phyloP scores from a whole-genome alignment of 331 rosid genomes.

The Rosa hybrid region DNA sequence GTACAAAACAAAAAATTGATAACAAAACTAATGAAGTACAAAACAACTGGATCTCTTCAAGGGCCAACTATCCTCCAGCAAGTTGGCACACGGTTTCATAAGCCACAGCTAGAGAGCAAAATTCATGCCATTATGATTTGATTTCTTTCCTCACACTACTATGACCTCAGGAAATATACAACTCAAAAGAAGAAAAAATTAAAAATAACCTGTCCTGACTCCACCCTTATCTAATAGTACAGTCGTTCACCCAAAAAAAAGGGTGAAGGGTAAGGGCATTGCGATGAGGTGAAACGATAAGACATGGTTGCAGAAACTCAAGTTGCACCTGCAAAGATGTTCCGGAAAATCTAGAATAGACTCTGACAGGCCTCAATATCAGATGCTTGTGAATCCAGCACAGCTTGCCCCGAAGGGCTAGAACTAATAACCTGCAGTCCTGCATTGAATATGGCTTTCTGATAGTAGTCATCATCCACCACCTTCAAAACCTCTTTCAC shows the following conservation, averaged over 20 bases:
- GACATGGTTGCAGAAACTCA: constrained; percentile 36
- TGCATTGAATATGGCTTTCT: constrained; percentile 55
- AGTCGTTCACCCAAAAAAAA: constrained; percentile 40
- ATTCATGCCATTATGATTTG: constrained; percentile 63
- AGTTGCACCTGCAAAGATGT: constrained; percentile 32
- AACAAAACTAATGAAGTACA: constrained; percentile 33
- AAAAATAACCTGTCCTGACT: constrained; percentile 43
- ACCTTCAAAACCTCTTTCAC: constrained; percentile 62
- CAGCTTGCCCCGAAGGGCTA: constrained; percentile 55
- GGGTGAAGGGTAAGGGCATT: constrained; percentile 31
- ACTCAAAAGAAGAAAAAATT: constrained; percentile 43
- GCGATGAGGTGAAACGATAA: not conserved
- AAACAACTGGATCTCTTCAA: constrained; percentile 36
- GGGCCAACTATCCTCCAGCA: constrained; percentile 31
- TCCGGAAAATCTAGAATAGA: constrained; percentile 36
- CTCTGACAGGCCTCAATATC: constrained; percentile 75
- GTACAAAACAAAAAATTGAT: constrained; percentile 12
- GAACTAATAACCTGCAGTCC: constrained; percentile 42
- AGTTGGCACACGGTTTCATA: constrained; percentile 17
- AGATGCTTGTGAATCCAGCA: constrained; percentile 71
- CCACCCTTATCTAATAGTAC: constrained; percentile 64
- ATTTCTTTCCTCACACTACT: constrained; percentile 67
- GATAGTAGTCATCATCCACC: constrained; percentile 62
- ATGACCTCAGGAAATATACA: constrained; percentile 76
- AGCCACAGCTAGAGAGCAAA: constrained; percentile 37